phyloP scores from a whole-genome alignment of 805 yeast species.

The Saccharomyces mikatae region DNA sequence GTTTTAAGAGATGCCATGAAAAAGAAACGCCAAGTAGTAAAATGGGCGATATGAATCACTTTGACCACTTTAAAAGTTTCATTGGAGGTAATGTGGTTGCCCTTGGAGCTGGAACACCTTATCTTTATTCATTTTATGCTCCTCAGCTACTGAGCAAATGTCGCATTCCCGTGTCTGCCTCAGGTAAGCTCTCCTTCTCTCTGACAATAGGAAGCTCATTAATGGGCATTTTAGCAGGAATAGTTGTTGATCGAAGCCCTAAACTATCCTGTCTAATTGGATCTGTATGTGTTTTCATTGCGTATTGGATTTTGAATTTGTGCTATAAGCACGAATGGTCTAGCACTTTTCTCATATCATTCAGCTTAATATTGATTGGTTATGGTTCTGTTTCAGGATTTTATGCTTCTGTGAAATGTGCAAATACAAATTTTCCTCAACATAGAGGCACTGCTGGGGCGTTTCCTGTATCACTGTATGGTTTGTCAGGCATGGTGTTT shows the following conservation, averaged over 20 bases:
- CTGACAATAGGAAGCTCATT: conserved; percentile 57
- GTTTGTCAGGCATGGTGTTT: conserved; percentile 60
- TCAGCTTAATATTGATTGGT: conserved; percentile 48
- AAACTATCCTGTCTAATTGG: conserved; percentile 47
- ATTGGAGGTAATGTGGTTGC: conserved; percentile 40
- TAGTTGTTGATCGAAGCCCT: conserved; percentile 53
- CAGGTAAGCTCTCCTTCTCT: conserved; percentile 58
- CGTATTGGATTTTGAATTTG: conserved; percentile 44
- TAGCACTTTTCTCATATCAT: conserved; percentile 36
- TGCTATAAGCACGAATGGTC: conserved; percentile 38
- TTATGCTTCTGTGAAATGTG: conserved; percentile 46
- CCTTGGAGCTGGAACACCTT: conserved; percentile 68
- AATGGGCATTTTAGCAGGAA: conserved; percentile 67
- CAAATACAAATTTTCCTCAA: conserved; percentile 54
- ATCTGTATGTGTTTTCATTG: conserved; percentile 43
- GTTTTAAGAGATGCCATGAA: neutral
- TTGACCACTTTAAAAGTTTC: conserved; percentile 14
- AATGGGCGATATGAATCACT: conserved; percentile 7
- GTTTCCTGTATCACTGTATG: conserved; percentile 60
- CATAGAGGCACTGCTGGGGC: conserved; percentile 67
- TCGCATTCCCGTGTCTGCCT: conserved; percentile 48
- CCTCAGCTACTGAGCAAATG: conserved; percentile 58
- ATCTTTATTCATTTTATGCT: conserved; percentile 65
- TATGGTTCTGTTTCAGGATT: conserved; percentile 57
- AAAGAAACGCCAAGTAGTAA: neutral